phyloP scores from a whole-genome alignment of 2,329 filamentous ascomycete species.

The Fusarium sp. region DNA sequence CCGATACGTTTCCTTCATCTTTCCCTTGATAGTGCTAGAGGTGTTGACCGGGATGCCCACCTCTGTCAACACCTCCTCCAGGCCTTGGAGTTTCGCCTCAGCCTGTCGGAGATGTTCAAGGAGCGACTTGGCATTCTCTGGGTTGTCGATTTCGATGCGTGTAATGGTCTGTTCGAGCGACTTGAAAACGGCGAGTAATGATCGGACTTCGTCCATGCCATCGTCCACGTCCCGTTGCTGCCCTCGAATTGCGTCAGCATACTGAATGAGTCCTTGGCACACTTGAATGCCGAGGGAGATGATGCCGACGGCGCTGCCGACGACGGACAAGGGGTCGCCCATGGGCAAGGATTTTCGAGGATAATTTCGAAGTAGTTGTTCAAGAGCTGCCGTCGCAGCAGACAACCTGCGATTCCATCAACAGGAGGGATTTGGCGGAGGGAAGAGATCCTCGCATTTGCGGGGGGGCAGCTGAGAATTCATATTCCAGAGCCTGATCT shows the following conservation, averaged over 20 bases:
- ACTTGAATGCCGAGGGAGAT: slow-evolving; percentile 12
- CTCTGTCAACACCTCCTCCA: not conserved
- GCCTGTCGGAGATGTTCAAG: not conserved
- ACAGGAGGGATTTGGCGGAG: not conserved
- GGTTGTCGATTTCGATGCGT: not conserved
- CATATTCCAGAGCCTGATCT: not conserved
- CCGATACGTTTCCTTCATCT: not conserved
- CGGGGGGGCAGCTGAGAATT: not conserved
- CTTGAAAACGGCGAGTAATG: slow-evolving; percentile 4
- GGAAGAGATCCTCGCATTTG: not conserved
- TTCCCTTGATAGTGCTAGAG: not conserved
- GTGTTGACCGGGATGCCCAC: not conserved
- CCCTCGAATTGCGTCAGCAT: not conserved
- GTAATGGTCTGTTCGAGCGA: not conserved
- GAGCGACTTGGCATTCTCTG: not conserved
- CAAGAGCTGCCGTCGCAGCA: not conserved
- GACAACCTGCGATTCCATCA: not conserved
- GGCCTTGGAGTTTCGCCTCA: not conserved
- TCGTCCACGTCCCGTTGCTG: not conserved
- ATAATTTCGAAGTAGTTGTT: not conserved
- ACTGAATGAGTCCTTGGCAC: slow-evolving; percentile 1
- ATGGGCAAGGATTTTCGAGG: not conserved
- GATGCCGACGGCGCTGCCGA: slow-evolving; percentile 4
- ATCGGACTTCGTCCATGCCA: not conserved
- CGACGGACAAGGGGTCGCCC: slow-evolving; percentile 4